A percentile compares a stretch with the other conserved stretches of the same genome.
These are phyloP conservation scores for Sherardia arvensis DNA, from an alignment of 257 asterid species.

Conservation along the genomic window DNA sequence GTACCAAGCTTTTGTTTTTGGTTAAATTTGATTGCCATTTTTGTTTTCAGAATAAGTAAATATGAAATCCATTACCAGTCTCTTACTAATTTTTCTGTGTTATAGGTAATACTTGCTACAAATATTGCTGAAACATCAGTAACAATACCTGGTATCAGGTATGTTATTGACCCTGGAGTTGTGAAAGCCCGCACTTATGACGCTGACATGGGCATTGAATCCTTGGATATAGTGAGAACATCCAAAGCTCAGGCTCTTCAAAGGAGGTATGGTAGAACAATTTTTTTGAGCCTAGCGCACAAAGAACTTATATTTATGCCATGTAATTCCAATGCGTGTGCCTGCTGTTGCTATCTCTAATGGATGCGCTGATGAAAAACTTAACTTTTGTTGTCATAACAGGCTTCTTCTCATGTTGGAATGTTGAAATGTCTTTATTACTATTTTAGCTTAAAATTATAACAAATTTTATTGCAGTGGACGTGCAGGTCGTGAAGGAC, in stretches of 20 bases:
- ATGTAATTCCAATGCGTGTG: neutral
- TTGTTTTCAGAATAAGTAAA: neutral
- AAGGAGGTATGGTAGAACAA: constrained; percentile 58
- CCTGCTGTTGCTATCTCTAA: neutral
- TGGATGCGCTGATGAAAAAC: neutral
- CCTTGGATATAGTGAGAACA: constrained; percentile 75
- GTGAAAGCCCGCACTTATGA: constrained; percentile 91
- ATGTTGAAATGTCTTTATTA: too few species aligned
- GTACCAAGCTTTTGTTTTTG: neutral
- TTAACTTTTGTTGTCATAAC: neutral
- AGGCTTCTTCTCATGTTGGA: neutral
- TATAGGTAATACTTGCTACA: constrained; percentile 84
- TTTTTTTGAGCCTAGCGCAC: neutral
- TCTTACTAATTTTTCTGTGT: constrained; percentile 9
- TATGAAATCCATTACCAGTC: neutral
- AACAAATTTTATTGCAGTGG: constrained; percentile 50
- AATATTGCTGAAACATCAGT: constrained; percentile 98
- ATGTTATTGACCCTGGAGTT: constrained; percentile 95
- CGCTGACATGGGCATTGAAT: constrained; percentile 74
- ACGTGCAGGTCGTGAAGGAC: constrained; percentile 99
- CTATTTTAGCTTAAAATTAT: neutral
- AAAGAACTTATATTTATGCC: neutral
- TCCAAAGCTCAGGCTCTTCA: constrained; percentile 98
- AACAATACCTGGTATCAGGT: constrained; percentile 96
- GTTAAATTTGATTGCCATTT: neutral